Evolutionary conservation across 176 grass and related monocot species (phyloP), one percentile per base, ranked within the genome.

Genomic region (Lolium perenne): DNA sequence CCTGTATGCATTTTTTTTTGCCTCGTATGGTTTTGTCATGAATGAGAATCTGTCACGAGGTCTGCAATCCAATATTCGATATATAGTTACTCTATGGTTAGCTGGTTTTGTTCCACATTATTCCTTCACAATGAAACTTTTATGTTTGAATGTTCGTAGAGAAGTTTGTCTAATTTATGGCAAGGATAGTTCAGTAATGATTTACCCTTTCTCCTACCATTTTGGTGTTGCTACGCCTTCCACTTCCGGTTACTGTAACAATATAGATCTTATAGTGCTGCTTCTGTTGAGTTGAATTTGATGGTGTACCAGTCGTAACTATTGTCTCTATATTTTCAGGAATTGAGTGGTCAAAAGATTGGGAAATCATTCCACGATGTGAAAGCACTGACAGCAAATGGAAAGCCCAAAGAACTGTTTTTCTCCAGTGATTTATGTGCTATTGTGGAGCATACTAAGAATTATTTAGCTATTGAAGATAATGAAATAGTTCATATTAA

Each of bases 381-480:
- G 35, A 95, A 98, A 89, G 82, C 86, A 7, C 82, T 98, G 25
- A 95, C 93, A 72, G 84, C 94, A 80, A 94, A 92, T 38, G 88
- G 85, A 81, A 95, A 95, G 71, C 92, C 96, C 1, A 98, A 98
- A 92, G 96, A 98, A 82, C 50, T 98, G 58, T 95, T 98, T 82
- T 98, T 98, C 63, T 98, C 91, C 10, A 98, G 96, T 88, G 96
- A 98, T 87, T 80, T 95, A 74, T 98, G 84, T 91, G 96, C 93
- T 87, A 98, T 98, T 86, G 96, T 95, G 65, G 96, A 98, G 79
- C 96, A 98, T 89, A 95, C 96, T 26, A 98, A 95, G 83, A 94
- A 94, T 16, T 98, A 98, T 74, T 88, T 93, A 77, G 86, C 84
- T 60, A 87, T 98, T 77, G 96, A 98, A 92, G 96, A 98, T 67